phyloP scores from a whole-genome alignment of 495 filamentous ascomycete species.

The Cenococcum geophilum region DNA sequence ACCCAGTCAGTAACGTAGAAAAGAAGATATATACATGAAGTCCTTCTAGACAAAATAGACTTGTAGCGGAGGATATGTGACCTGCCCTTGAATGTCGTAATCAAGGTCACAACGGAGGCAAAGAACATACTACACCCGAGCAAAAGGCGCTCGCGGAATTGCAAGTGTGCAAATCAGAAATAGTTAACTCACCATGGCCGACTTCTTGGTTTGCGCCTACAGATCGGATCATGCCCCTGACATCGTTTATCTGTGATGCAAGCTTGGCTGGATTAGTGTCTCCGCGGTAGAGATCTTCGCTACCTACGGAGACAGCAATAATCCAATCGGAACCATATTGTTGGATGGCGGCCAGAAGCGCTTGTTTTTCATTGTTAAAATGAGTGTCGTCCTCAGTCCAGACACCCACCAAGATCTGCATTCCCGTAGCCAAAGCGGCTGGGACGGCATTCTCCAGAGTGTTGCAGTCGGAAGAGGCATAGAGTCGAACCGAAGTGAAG shows the following conservation, averaged over 20 bases:
- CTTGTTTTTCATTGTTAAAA: slow-evolving; percentile 46
- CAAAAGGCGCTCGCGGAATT: not conserved
- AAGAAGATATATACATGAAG: too few species aligned
- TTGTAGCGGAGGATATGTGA: too few species aligned
- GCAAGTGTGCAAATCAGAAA: slow-evolving; percentile 20
- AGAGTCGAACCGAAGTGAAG: slow-evolving; percentile 47
- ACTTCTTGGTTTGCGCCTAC: slow-evolving; percentile 30
- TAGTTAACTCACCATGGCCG: slow-evolving; percentile 31
- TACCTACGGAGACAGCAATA: slow-evolving; percentile 48
- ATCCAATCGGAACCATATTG: slow-evolving; percentile 46
- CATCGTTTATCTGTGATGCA: slow-evolving; percentile 46
- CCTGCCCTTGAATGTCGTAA: too few species aligned
- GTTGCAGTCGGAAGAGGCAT: slow-evolving; percentile 51
- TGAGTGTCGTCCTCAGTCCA: slow-evolving; percentile 47
- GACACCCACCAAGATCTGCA: slow-evolving; percentile 47
- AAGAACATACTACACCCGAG: too few species aligned
- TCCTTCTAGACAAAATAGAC: too few species aligned
- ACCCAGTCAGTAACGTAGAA: too few species aligned
- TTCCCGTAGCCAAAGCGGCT: slow-evolving; percentile 48
- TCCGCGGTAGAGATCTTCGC: slow-evolving; percentile 51
- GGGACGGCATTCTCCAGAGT: slow-evolving; percentile 48
- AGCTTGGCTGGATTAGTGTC: slow-evolving; percentile 43
- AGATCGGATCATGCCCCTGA: slow-evolving; percentile 33
- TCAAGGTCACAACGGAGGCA: too few species aligned
- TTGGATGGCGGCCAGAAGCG: slow-evolving; percentile 42